Evolutionary conservation across 768 basidiomycete species (phyloP), one percentile per base, ranked within the genome.

Genomic region (Cubamyces sp.): DNA sequence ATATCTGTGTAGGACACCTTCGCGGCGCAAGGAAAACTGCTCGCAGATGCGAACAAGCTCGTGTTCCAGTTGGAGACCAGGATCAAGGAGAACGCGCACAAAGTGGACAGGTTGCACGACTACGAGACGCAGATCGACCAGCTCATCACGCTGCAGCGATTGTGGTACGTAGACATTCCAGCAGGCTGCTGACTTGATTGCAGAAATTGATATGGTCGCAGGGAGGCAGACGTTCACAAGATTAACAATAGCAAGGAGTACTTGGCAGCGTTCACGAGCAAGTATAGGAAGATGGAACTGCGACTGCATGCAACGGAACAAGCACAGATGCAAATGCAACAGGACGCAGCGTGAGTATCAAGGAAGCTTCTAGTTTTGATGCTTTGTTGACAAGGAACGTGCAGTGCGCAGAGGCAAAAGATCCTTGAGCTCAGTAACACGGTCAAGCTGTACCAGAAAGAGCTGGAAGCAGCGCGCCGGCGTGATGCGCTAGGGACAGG

Each of bases 41-140:
- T 93, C 28, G 84, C 83, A 0, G 87, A 87, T n/a, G 90, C 91
- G 8, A 76, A 77, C n/a, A 77, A 82, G 54, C 81, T 88, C 25
- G 84, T 92, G 1, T 91, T 90, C 68, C 80, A 84, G 54, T 76
- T 96, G 30, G 78, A 88, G 71, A 94, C 91, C 19, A 83, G 87
- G 68, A 81, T 82, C 66, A 90, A 91, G 68, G 91, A 91, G 73
- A 87, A 82, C 48, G 84, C 87, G 61, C 91, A 91, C 68, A 95
- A 95, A 70, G 84, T 96, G 14, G 86, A 88, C 62, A 83, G 90
- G 18, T 78, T 96, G 45, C 77, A 81, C 52, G 93, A 96, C 72
- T 96, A 95, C 66, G 94, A 97, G 71, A 79, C 77, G n/a, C 88
- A 91, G 67, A 92, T 96, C 47, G 88, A 92, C 54, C 91, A 94